A percentile compares a stretch with the other conserved stretches of the same genome.
Evolutionary conservation across 352 stramenopile species (phyloP).

Genomic region (Phytophthora syringae): DNA sequence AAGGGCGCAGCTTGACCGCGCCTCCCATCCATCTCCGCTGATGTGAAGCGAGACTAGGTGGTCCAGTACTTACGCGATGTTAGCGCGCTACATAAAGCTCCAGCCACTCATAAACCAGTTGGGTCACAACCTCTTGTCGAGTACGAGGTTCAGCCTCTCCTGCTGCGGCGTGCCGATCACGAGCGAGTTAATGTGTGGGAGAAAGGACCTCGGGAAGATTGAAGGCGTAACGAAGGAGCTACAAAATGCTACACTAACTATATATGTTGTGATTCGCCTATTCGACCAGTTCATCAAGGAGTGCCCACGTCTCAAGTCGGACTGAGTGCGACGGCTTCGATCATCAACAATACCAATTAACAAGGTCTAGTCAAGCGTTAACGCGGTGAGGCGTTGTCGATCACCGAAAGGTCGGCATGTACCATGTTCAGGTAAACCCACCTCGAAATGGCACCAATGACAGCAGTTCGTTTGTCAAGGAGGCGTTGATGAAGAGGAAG

Average conservation of each 20-base stretch:
- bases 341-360: constrained; percentile 12
- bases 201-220: background rate
- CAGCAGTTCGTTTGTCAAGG: constrained; percentile 3
- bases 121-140: background rate
- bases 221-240: constrained; percentile 6
- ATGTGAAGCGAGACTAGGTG: background rate
- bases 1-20: background rate
- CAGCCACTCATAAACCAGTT: background rate
- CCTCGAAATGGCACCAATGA: background rate
- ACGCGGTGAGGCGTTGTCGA: background rate
- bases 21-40: background rate
- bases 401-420: constrained; percentile 2
- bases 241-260: constrained; percentile 8
- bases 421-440: background rate
- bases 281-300: constrained; percentile 4
- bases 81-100: background rate
- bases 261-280: constrained; percentile 7
- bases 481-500: constrained; percentile 16
- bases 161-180: background rate
- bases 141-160: background rate
- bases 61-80: background rate
- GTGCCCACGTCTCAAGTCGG: background rate
- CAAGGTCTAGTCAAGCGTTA: constrained; percentile 10
- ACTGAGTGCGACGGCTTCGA: background rate
- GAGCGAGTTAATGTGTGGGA: background rate